Base-by-base conservation (phyloP, 306 rosid genomes). In the Lathyrus aphaca region DNA sequence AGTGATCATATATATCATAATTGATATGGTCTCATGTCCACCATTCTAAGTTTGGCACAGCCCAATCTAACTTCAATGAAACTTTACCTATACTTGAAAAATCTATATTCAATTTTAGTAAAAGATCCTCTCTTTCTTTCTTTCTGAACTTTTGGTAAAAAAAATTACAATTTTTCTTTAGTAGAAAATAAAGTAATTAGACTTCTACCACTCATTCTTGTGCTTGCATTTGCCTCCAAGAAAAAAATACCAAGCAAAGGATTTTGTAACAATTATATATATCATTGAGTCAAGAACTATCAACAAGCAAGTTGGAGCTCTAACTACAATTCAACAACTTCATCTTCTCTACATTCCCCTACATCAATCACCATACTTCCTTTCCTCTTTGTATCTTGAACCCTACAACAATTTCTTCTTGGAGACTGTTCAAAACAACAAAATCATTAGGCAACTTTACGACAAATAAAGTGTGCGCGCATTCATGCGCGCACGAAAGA, bases 351-450 rank as follows among this genome's bases (percentile, higher is more conserved):
- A 80, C 96, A 90, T 27, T 46, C 80, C 25, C 91, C 89, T 2
- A 87, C 96, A 38, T 82, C 82, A 61, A 90, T 78, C 61, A 68
- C 61, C 79, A 90, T 2, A 2, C 51, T 72, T 27, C 78, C 83
- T 25, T 82, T 75, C 78, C 68, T 80, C 71, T 80, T 74, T 1
- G 80, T 29, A 1, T 64, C 71, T 48, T 62, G 40, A 39, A 87
- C 65, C 79, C 83, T 86, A 65, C 96, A 90, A 49, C 91, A 90
- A 14, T 84, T 90, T 64, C 88, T 90, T 75, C 96, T 87, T 4
- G 94, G 88, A 59, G 91, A 64, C 96, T 90, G 82, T 18, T 21
- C 77, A 63, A 77, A 56, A 27, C 30, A 39, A 8, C 73, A 56
- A 71, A 54, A 38, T 5, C 42, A 78, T 5, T 54, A 6, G 15